phyloP scores from a whole-genome alignment of 169 alveolate genomes.

The Plasmodium vinckei region DNA sequence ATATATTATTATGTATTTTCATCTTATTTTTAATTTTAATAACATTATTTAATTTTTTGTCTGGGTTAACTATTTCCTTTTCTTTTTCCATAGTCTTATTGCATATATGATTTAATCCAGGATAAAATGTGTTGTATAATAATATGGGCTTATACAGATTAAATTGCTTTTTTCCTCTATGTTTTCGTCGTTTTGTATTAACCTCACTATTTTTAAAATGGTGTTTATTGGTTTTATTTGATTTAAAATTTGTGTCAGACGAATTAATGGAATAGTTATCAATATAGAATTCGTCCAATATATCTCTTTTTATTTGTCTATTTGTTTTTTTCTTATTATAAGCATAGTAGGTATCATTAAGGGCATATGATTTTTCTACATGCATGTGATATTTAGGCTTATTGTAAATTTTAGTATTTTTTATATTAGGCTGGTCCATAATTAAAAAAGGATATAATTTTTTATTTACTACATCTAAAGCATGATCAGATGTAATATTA shows the following conservation, averaged over 20 bases:
- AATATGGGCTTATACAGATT: conserved; percentile 14
- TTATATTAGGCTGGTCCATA: conserved; percentile 46
- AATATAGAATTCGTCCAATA: conserved; percentile 57
- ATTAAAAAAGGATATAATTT: conserved; percentile 62
- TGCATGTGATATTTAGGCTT: conserved; percentile 31
- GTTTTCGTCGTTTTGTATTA: neutral
- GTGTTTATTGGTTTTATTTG: neutral
- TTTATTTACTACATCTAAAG: conserved; percentile 22
- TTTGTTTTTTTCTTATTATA: conserved; percentile 8
- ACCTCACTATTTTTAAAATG: neutral
- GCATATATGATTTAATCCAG: neutral
- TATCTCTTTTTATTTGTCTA: conserved; percentile 15
- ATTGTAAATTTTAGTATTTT: conserved; percentile 30
- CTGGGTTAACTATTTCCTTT: neutral
- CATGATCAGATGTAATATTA: conserved; percentile 13
- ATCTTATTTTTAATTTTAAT: neutral
- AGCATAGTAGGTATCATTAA: conserved; percentile 28
- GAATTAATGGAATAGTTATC: conserved; percentile 54
- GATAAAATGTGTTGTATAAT: neutral
- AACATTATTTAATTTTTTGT: conserved; percentile 5
- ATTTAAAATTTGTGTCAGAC: conserved; percentile 10
- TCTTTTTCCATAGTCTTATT: neutral
- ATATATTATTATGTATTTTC: conserved; percentile 11
- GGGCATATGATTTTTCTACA: conserved; percentile 17
- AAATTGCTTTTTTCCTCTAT: neutral